Evolutionary conservation across 75 land plant species (phyloP), one percentile per base, ranked within the genome.

Genomic region (Cryptomeria japonica): DNA sequence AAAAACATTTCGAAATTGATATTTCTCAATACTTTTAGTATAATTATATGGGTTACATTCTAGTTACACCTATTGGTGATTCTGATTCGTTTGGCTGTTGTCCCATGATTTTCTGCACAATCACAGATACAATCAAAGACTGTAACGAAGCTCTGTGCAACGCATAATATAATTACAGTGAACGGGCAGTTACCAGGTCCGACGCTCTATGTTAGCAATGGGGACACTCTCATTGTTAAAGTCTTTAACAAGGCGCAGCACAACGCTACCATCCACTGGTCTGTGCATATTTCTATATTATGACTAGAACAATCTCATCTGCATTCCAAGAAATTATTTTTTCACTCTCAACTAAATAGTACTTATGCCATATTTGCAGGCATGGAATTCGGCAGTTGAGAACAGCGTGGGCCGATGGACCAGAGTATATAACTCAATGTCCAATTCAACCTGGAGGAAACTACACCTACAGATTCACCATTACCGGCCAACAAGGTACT

Each of bases 401-500:
- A 13, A 86, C 87, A 22, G 82, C 46, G 12, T 86, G 87, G 87
- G 87, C 87, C 14, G 87, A 86, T 12, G 87, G 87, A 34, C 87
- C 87, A 9, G 86, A 85, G n/a, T 53, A 36, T 36, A 16, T 85
- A 34, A 85, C 86, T 1, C 86, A 85, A 22, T 86, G 87, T 8
- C 84, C 87, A 32, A 41, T 86, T 39, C 83, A 49, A 5, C 31
- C 87, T 1, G 82, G 82, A 28, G 37, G 37, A 13, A 68, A 49
- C 46, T 86, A 86, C 85, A 86, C 87, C 10, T 86, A 86, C 87
- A 86, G 82, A 68, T 86, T 76, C 87, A 86, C 87, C 46, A 42
- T 86, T 12, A 46, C 25, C 13, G 51, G 18, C 19, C 82, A 91
- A 37, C 75, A 87, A 87, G 92, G 93, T 18, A 92, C 93, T 32